Evolutionary conservation across 805 yeast species (phyloP), one percentile per base, ranked within the genome.

Genomic region (Starmerella asiatica): DNA sequence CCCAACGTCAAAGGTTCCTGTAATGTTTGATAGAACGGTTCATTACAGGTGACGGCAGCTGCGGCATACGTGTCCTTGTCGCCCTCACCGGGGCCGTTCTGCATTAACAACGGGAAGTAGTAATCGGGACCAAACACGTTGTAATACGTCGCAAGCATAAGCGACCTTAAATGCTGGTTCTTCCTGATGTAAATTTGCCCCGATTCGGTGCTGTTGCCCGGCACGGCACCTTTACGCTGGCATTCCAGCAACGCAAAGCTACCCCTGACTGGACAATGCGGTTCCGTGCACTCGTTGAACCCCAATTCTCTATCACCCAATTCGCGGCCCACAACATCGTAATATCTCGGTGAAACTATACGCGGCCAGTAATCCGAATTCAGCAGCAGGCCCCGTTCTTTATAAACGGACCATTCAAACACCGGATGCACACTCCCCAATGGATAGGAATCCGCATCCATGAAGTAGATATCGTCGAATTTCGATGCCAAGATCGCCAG

Each of bases 341-440:
- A 83, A 51, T 70, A 78, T 29, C 62, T 61, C 5, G 94, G 93
- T 1, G 81, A 71, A 1, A 86, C 80, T 5, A 86, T 75, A 48
- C 94, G 68, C 57, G 77, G 71, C 94, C 94, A 83, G 57, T 76
- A 83, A 58, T 83, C 94, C 1, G 93, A 93, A 88, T 93, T 83
- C 20, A 75, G 56, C 20, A 76, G 59, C 56, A 73, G 59, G 42
- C 76, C 73, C 43, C 64, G 60, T 11, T 65, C 56, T 15, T 52
- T 46, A 58, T 70, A 82, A 1, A 82, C 75, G 33, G 74, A 73
- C 11, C 69, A 58, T 3, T 60, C 61, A 55, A 83, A 79, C 18
- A 81, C 54, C 16, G 57, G 55, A 48, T 75, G 80, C 2, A 88
- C 78, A 11, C 75, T 67, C 50, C 66, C 68, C 3, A 78, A 70